Percentiles rank a stretch among this genome's conserved stretches.
Conservation (phyloP, 176 grass and related monocot genomes). For the Luzula sylvatica region DNA sequence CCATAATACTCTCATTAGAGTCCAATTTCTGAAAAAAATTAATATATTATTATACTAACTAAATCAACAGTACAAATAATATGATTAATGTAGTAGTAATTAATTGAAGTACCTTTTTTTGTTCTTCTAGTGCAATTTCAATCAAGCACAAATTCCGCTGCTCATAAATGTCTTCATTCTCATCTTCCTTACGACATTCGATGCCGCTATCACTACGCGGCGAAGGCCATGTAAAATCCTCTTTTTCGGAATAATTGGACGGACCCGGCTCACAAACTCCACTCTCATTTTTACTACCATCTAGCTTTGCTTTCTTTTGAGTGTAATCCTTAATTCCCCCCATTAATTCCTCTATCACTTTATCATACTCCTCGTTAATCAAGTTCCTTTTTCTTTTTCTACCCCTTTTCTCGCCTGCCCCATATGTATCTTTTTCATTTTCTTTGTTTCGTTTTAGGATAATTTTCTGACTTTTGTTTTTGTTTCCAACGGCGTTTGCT, state of each 20-base stretch:
- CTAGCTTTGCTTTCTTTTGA: constrained; percentile 33
- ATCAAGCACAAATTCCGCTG: constrained; percentile 74
- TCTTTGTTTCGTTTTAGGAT: constrained; percentile 11
- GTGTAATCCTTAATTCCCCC: constrained; percentile 58
- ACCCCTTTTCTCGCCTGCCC: constrained; percentile 16
- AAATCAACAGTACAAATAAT: constrained; percentile 14
- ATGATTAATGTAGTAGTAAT: not conserved
- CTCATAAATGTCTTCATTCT: constrained; percentile 65
- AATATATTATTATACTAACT: constrained; percentile 4
- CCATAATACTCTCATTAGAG: constrained; percentile 2
- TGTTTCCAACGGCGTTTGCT: not conserved
- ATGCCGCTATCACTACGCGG: constrained; percentile 15
- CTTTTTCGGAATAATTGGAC: constrained; percentile 28
- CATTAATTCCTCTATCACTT: constrained; percentile 56
- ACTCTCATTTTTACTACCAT: not conserved
- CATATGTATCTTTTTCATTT: constrained; percentile 28
- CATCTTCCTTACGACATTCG: constrained; percentile 46
- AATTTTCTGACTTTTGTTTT: constrained; percentile 20
- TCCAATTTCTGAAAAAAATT: constrained; percentile 35
- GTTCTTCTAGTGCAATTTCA: constrained; percentile 46
- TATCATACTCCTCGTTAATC: constrained; percentile 35
- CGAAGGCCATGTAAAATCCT: constrained; percentile 64
- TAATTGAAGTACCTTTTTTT: constrained; percentile 50
- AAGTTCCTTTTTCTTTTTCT: constrained; percentile 34
- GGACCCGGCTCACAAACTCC: constrained; percentile 5